Base-by-base conservation (phyloP, 345 rosid species). In the Isatis tinctoria region DNA sequence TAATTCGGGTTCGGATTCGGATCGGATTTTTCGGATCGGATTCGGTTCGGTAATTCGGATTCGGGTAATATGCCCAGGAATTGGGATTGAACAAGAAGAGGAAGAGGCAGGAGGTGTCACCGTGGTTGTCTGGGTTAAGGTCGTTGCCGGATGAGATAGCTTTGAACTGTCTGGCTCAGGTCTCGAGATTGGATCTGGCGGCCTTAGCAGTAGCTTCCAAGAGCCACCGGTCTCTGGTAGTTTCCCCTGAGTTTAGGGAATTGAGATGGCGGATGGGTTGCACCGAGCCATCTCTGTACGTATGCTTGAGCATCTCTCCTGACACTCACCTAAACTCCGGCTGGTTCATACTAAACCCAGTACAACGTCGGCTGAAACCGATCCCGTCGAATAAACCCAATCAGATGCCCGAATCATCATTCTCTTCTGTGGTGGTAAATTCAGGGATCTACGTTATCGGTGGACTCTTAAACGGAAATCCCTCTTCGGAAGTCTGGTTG, bases 111-210 rank as follows among this genome's bases (percentile, higher is more conserved):
- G 30, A 26, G 30, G 35, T 26, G 17, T 44, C 49, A 14, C 49
- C 49, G 49, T 44, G 3, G 28, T 27, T 20, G 48, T n/a, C 48
- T 44, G n/a, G 59, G 57, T 45, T 64, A 30, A 17, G 30, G 5
- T 47, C 68, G n/a, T 83, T 89, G n/a, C 87, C 97, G 12, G 73
- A 85, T 54, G 92, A 84, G 63, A 72, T 91, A 44, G 80, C 84
- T 12, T 24, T 85, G 5, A 86, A 80, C 79, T 82, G 84, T 60
- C 64, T 91, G 14, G 85, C 91, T 4, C 88, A 87, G 14, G 27
- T 86, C 49, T 88, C 91, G 8, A 78, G 88, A 40, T 74, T 74
- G 30, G 75, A 83, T 69, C 82, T 82, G 60, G 88, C 90, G 12
- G 36, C 60, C n/a, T 90, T 91, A 47, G 79, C 82, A 18, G 65